These are phyloP conservation scores for Croton laevigatus DNA, from an alignment of 441 rosid species.

Conservation along the genomic window DNA sequence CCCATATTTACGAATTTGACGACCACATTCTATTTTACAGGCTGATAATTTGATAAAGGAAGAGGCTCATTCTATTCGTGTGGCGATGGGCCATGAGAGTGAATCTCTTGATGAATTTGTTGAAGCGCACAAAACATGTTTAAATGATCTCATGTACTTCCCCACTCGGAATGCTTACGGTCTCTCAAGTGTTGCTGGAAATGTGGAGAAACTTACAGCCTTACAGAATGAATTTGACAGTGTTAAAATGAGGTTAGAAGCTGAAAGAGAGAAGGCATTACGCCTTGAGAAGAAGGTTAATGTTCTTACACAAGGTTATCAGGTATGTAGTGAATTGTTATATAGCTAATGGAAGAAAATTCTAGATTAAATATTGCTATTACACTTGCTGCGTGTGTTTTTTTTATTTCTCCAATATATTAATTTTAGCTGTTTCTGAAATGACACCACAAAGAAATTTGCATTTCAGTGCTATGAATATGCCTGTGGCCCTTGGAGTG, in stretches of 20 bases:
- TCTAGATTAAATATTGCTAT: background rate
- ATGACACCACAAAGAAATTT: background rate
- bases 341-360: background rate
- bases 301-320: conserved; percentile 89
- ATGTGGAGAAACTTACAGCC: conserved; percentile 82
- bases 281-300: conserved; percentile 78
- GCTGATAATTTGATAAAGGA: conserved; percentile 68
- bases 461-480: background rate
- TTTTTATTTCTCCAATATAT: background rate
- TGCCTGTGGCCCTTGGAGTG: background rate
- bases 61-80: conserved; percentile 68
- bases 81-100: conserved; percentile 85
- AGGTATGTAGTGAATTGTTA: conserved; percentile 44
- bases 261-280: conserved; percentile 81
- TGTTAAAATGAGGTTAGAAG: conserved; percentile 68
- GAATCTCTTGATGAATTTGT: conserved; percentile 80
- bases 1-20: conserved; percentile 8
- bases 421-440: background rate
- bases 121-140: conserved; percentile 84
- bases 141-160: conserved; percentile 95
- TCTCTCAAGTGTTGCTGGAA: conserved; percentile 92
- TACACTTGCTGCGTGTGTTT: background rate
- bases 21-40: conserved; percentile 36
- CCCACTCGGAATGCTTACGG: conserved; percentile 88
- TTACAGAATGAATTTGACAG: conserved; percentile 76